Base-by-base conservation (phyloP, 2,329 filamentous ascomycete species). In the Paecilomyces dactylethromorphus region DNA sequence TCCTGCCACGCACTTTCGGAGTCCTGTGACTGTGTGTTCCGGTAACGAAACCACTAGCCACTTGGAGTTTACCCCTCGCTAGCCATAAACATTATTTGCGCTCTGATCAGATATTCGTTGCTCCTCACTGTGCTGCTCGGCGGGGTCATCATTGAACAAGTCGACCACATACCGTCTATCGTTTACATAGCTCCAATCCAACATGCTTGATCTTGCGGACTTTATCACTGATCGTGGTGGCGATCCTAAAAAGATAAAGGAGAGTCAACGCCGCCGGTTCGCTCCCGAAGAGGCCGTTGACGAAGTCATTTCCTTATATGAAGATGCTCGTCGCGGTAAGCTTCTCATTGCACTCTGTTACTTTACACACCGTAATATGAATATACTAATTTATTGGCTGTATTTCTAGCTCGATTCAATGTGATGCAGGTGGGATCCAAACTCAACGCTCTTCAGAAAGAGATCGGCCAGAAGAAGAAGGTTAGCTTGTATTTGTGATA, bases 401-500 rank as follows among this genome's bases (percentile, higher is more conserved):
- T 58, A 54, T 55, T 54, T 35, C 53, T 67, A 87, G 84, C 89
- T 57, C 84, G 90, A 61, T 94, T 93, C 71, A 85, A 84, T 57
- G 89, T 87, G 7, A 91, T 87, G 21, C 91, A 96, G 74, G 84
- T 94, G 66, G 89, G 88, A 65, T 87, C 86, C 68, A 87, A 90
- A 78, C 92, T 96, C 76, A 97, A 97, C 78, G 87, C 84, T 21
- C 84, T 91, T 31, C 90, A 96, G 74, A 96, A 96, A 78, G 86
- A 92, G 73, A 96, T 97, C 71, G 91, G 90, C 18, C 80, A 84
- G 69, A 95, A 93, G 82, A 96, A 96, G 81, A 96, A 96, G 87
- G 87, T 86, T 65, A 60, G 68, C 58, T 56, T 35, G 52, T 49
- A n/a, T n/a, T 53, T 21, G 53, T 10, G 35, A 29, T 15, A 31